These are phyloP conservation scores for Magnaporthales sp. DNA, from an alignment of 2,329 filamentous ascomycete genomes.

Conservation along the genomic window DNA sequence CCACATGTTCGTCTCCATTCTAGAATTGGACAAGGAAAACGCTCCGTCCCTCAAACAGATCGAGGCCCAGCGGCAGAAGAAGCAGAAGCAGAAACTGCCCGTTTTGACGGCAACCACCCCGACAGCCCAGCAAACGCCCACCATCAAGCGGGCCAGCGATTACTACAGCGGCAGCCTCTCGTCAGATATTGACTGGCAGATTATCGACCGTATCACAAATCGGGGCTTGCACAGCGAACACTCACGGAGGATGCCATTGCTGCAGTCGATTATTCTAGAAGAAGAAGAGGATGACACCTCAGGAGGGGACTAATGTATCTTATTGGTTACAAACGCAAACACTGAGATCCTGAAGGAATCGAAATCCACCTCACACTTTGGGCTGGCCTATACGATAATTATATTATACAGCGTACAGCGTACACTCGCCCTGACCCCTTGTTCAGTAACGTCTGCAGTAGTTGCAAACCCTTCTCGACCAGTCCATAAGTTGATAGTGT, in stretches of 20 bases:
- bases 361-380: background rate
- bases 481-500: background rate
- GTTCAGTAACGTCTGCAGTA: background rate
- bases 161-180: conserved; percentile 1
- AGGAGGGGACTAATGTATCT: conserved; percentile 1
- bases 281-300: conserved; percentile 6
- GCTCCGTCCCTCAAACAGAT: background rate
- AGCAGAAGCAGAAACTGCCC: background rate
- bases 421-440: background rate
- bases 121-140: conserved; percentile 1
- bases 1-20: conserved; percentile 40
- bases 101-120: background rate
- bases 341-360: background rate
- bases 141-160: conserved; percentile 1
- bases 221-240: conserved; percentile 4
- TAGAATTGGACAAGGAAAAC: conserved; percentile 26
- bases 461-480: background rate
- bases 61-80: background rate
- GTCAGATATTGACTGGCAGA: conserved; percentile 6
- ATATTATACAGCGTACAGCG: conserved; percentile 3
- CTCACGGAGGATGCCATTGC: conserved; percentile 5
- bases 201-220: conserved; percentile 5
- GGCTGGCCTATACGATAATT: conserved; percentile 2
- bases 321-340: background rate
- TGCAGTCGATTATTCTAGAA: conserved; percentile 6